Conservation (phyloP, 176 grass and related monocot genomes). For the Olyra latifolia region DNA sequence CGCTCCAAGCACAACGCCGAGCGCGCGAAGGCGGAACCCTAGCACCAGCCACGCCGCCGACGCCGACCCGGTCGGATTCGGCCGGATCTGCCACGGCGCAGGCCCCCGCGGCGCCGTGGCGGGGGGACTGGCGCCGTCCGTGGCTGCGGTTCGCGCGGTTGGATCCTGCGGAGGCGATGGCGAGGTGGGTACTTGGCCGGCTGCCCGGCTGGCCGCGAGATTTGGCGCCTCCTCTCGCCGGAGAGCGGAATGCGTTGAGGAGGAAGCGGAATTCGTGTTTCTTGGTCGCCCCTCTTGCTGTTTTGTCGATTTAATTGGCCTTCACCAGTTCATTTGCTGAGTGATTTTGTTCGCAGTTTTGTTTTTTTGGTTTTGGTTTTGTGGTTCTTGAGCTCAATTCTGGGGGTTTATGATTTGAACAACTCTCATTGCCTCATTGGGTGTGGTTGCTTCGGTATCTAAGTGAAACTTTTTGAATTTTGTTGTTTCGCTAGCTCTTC, state of each 20-base stretch:
- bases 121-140: not conserved
- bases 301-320: not conserved
- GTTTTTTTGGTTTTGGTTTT: not conserved
- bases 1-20: not conserved
- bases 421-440: not conserved
- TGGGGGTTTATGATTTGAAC: conserved; percentile 5
- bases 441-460: not conserved
- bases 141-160: not conserved
- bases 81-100: not conserved
- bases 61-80: not conserved
- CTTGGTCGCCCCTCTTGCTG: too few relatives aligned
- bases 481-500: not conserved
- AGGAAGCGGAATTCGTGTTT: not conserved
- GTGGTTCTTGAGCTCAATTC: conserved; percentile 13
- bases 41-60: not conserved
- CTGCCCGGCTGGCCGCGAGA: not conserved
- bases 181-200: not conserved
- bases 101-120: conserved; percentile 7
- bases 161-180: not conserved
- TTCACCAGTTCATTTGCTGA: not conserved
- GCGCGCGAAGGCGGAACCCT: not conserved
- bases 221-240: not conserved
- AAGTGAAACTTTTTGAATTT: not conserved
- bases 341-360: not conserved
- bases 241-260: conserved; percentile 6